These are phyloP conservation scores for Phaeodactylum tricornutum DNA, from an alignment of 108 stramenopile genomes.

Conservation along the genomic window DNA sequence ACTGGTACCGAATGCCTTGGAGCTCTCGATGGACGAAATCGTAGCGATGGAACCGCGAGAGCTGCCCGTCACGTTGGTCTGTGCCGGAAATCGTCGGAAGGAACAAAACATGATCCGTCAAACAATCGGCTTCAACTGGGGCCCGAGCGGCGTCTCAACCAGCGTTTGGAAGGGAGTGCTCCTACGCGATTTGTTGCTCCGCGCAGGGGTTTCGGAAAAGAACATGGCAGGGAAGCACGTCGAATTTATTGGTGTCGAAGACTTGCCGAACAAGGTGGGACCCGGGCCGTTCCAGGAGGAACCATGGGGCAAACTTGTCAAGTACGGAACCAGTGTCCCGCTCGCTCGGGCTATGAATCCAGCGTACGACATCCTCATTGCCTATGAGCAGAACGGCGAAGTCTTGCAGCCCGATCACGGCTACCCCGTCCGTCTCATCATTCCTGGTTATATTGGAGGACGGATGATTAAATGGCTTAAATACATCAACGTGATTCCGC, in stretches of 20 bases:
- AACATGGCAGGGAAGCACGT: constrained; percentile 79
- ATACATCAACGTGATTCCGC: constrained; percentile 79
- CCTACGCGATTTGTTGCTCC: constrained; percentile 79
- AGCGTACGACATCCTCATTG: constrained; percentile 87
- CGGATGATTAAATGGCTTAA: constrained; percentile 98
- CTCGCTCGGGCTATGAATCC: constrained; percentile 89
- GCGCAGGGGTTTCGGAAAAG: constrained; percentile 70
- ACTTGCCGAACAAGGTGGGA: constrained; percentile 91
- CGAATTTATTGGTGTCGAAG: constrained; percentile 85
- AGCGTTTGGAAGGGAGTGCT: constrained; percentile 91
- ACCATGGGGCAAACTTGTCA: constrained; percentile 85
- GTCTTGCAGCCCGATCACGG: constrained; percentile 94
- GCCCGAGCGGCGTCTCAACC: constrained; percentile 85
- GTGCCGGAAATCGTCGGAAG: constrained; percentile 97
- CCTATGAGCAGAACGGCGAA: constrained; percentile 92
- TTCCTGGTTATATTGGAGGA: constrained; percentile 97
- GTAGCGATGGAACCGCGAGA: constrained; percentile 57
- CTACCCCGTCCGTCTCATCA: constrained; percentile 92
- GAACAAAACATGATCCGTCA: constrained; percentile 97
- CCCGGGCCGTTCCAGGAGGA: constrained; percentile 80
- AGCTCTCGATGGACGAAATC: constrained; percentile 80
- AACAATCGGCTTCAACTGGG: constrained; percentile 98
- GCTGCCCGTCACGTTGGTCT: constrained; percentile 89
- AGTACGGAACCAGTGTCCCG: constrained; percentile 94
- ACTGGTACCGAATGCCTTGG: constrained; percentile 31